Percentiles rank a stretch among this genome's conserved stretches.
Evolutionary conservation across 2,329 filamentous ascomycete genomes (phyloP).

Genomic region (Colletotrichum lentis): DNA sequence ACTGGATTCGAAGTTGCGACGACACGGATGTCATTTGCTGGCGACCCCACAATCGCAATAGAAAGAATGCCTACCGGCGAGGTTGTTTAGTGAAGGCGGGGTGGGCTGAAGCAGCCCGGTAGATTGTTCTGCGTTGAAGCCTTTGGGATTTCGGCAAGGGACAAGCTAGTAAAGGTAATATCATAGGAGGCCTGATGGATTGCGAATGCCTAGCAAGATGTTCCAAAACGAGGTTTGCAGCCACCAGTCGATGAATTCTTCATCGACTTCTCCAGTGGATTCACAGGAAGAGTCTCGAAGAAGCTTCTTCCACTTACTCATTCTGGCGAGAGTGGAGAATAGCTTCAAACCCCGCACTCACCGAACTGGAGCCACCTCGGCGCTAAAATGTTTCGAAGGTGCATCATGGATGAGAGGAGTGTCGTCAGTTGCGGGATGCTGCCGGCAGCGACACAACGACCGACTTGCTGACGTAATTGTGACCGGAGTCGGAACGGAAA

Average conservation of each 20-base stretch:
- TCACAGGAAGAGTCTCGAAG: conserved; percentile 2
- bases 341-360: neutral
- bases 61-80: neutral
- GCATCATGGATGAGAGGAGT: too few relatives aligned
- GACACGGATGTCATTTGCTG: conserved; percentile 14
- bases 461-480: neutral
- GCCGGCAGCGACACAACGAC: neutral
- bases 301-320: neutral
- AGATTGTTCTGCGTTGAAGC: too few relatives aligned
- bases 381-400: neutral
- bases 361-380: neutral
- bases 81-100: conserved; percentile 5
- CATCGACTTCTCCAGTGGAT: neutral
- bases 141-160: too few relatives aligned
- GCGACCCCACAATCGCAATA: conserved; percentile 16
- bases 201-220: neutral
- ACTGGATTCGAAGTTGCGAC: conserved; percentile 13
- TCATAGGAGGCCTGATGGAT: neutral
- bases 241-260: too few relatives aligned
- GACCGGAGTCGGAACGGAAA: neutral
- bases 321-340: neutral
- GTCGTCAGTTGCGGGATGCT: neutral
- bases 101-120: neutral
- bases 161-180: too few relatives aligned
- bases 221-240: neutral